Conservation (phyloP, 2,329 filamentous ascomycete genomes). For the Cladosporium sp. region DNA sequence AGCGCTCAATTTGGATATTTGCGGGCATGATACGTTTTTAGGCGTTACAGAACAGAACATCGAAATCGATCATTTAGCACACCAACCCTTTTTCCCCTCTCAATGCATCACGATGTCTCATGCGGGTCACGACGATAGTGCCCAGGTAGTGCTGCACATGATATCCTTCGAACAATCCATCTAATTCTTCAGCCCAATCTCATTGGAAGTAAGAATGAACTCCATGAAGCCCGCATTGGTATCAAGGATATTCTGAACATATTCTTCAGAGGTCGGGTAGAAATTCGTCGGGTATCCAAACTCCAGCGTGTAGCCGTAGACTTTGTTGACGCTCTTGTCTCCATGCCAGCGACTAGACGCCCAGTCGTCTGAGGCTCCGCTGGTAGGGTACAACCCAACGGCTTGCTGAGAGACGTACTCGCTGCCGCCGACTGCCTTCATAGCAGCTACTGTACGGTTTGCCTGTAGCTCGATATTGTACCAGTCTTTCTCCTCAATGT, state of each 20-base stretch:
- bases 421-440: conserved; percentile 36
- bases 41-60: too few relatives aligned
- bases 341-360: conserved; percentile 36
- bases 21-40: too few relatives aligned
- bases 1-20: too few relatives aligned
- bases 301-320: conserved; percentile 38
- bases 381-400: conserved; percentile 36
- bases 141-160: too few relatives aligned
- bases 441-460: conserved; percentile 31
- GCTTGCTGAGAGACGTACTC: conserved; percentile 31
- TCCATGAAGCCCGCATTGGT: conserved; percentile 43
- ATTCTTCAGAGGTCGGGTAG: conserved; percentile 38
- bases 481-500: conserved; percentile 35
- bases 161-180: too few relatives aligned
- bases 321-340: conserved; percentile 34
- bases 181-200: conserved; percentile 27
- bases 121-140: too few relatives aligned
- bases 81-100: too few relatives aligned
- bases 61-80: too few relatives aligned
- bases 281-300: conserved; percentile 39
- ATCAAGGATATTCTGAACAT: conserved; percentile 38
- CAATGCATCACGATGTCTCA: too few relatives aligned
- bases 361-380: conserved; percentile 38
- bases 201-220: conserved; percentile 33
- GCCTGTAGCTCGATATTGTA: conserved; percentile 33